phyloP scores from a whole-genome alignment of 495 filamentous ascomycete genomes.

The Talaromyces adpressus region DNA sequence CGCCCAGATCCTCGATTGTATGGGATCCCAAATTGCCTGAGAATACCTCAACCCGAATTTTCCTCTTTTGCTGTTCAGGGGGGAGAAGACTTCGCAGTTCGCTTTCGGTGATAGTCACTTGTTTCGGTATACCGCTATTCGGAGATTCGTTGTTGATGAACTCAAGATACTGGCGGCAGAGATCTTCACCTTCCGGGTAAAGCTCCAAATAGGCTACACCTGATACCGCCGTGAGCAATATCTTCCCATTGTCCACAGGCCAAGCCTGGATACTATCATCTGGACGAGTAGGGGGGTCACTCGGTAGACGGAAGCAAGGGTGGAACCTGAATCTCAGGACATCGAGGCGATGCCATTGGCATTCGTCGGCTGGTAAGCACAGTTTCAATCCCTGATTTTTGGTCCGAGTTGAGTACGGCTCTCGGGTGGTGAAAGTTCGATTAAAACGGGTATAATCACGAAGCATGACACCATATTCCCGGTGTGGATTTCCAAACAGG shows the following conservation, averaged over 20 bases:
- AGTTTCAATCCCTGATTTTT: constrained; percentile 69
- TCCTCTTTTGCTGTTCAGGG: constrained; percentile 62
- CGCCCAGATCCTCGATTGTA: constrained; percentile 64
- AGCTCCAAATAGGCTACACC: constrained; percentile 81
- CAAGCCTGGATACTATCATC: constrained; percentile 84
- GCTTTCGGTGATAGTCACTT: constrained; percentile 64
- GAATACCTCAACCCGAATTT: constrained; percentile 63
- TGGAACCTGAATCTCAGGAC: constrained; percentile 82
- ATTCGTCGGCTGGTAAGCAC: constrained; percentile 69
- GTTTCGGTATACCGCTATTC: constrained; percentile 54
- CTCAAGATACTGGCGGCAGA: constrained; percentile 74
- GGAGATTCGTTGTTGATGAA: constrained; percentile 57
- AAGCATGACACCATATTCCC: constrained; percentile 81
- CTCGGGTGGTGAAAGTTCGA: constrained; percentile 69
- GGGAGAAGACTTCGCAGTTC: constrained; percentile 66
- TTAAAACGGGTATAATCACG: constrained; percentile 78
- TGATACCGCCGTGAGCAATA: constrained; percentile 71
- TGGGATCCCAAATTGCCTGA: constrained; percentile 66
- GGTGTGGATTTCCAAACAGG: constrained; percentile 80
- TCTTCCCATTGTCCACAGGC: constrained; percentile 74
- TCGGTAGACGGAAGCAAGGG: constrained; percentile 81
- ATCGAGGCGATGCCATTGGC: constrained; percentile 83
- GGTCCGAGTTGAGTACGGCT: constrained; percentile 78
- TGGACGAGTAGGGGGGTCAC: constrained; percentile 54
- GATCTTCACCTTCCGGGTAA: constrained; percentile 63